Conservation (phyloP, 2,329 filamentous ascomycete species). For the Penicillium oxalicum region DNA sequence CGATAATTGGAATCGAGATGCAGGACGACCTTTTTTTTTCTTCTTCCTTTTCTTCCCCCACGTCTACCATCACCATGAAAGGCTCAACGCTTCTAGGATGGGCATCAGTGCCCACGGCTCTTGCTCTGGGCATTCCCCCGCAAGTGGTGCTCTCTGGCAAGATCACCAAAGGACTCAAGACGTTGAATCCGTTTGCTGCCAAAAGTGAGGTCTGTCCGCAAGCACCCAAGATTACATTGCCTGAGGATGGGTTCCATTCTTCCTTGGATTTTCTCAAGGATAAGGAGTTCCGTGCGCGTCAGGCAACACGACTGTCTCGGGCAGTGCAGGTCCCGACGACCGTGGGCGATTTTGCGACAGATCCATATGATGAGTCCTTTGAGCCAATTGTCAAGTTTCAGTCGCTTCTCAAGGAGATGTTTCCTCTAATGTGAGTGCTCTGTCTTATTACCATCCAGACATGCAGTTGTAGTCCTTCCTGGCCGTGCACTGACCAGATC, state of each 20-base stretch:
- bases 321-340: slow-evolving; percentile 53
- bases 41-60: too few relatives aligned
- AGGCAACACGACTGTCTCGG: slow-evolving; percentile 48
- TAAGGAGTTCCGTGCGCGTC: slow-evolving; percentile 28
- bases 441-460: background rate
- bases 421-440: slow-evolving; percentile 43
- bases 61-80: slow-evolving; percentile 11
- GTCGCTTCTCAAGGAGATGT: slow-evolving; percentile 45
- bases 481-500: too few relatives aligned
- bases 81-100: slow-evolving; percentile 12
- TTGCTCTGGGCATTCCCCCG: slow-evolving; percentile 23
- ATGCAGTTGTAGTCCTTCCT: background rate
- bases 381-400: slow-evolving; percentile 53
- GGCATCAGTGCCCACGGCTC: slow-evolving; percentile 14
- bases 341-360: slow-evolving; percentile 27
- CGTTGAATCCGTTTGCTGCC: slow-evolving; percentile 4
- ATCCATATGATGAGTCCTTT: slow-evolving; percentile 55
- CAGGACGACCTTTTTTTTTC: too few relatives aligned
- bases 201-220: slow-evolving; percentile 24
- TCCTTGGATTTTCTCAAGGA: slow-evolving; percentile 27
- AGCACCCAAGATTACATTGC: slow-evolving; percentile 21
- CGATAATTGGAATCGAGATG: too few relatives aligned
- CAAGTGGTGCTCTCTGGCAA: slow-evolving; percentile 19
- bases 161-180: slow-evolving; percentile 1
- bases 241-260: slow-evolving; percentile 26